These are phyloP conservation scores for Alloascoidea hylecoeti DNA, from an alignment of 805 yeast genomes.

Conservation along the genomic window DNA sequence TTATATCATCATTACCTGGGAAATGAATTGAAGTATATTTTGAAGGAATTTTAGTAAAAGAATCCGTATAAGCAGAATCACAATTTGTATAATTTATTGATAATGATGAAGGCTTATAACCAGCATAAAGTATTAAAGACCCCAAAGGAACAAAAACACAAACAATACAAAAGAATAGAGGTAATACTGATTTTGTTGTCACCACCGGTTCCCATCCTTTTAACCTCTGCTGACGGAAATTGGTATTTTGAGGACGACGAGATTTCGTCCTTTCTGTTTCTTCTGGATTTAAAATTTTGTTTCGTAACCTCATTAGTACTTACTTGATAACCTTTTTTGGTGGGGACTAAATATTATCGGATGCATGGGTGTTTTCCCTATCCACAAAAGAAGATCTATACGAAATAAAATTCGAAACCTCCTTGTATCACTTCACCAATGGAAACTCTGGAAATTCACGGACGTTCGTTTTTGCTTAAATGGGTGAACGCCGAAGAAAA, in stretches of 20 bases:
- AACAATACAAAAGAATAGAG: constrained; percentile 61
- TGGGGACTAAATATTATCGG: too few species aligned
- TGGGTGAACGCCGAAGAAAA: constrained; percentile 76
- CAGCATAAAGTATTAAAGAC: constrained; percentile 65
- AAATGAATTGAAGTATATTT: constrained; percentile 51
- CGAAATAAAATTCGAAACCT: too few species aligned
- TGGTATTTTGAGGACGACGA: constrained; percentile 18
- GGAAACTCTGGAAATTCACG: constrained; percentile 87
- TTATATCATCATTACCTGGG: constrained; percentile 20
- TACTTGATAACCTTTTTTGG: too few species aligned
- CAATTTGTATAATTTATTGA: constrained; percentile 70
- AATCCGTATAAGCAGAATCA: constrained; percentile 27
- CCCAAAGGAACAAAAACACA: constrained; percentile 86
- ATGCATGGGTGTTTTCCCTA: too few species aligned
- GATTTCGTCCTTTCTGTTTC: background rate
- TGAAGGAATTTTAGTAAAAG: constrained; percentile 39
- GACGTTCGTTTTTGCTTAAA: constrained; percentile 78
- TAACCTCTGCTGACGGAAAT: constrained; percentile 38
- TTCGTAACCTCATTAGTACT: too few species aligned
- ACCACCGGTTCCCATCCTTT: constrained; percentile 78
- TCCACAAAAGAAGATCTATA: too few species aligned
- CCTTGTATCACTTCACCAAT: constrained; percentile 19
- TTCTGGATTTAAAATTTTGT: too few species aligned
- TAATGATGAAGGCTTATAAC: constrained; percentile 64
- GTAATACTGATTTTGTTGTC: constrained; percentile 90